phyloP scores from a whole-genome alignment of 495 filamentous ascomycete species.

The Parathielavia hyrcaniae region DNA sequence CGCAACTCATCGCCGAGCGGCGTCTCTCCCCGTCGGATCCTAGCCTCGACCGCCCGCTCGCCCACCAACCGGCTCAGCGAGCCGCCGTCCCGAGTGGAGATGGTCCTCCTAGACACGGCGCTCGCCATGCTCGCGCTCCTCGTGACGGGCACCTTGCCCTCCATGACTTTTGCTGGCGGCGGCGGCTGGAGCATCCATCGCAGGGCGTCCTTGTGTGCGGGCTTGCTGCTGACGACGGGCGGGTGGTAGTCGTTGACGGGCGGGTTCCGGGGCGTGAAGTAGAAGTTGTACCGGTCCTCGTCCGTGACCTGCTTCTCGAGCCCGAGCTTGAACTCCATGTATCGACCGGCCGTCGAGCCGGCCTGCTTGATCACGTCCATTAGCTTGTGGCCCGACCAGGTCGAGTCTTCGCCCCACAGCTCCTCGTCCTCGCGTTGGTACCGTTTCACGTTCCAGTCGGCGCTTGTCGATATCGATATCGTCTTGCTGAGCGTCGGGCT shows the following conservation, averaged over 20 bases:
- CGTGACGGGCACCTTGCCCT: constrained; percentile 60
- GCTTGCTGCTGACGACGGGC: constrained; percentile 71
- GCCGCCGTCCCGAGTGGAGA: constrained; percentile 20
- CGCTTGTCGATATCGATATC: constrained; percentile 32
- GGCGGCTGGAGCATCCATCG: constrained; percentile 89
- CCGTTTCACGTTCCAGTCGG: constrained; percentile 64
- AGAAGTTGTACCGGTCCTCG: constrained; percentile 45
- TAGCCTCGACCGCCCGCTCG: constrained; percentile 38
- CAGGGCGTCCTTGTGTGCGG: constrained; percentile 59
- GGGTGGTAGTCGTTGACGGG: constrained; percentile 83
- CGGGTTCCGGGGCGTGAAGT: constrained; percentile 63
- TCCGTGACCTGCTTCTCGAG: constrained; percentile 39
- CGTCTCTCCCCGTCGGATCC: constrained; percentile 32
- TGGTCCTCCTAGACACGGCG: constrained; percentile 27
- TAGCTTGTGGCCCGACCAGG: constrained; percentile 39
- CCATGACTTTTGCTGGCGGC: constrained; percentile 78
- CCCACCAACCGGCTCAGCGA: constrained; percentile 31
- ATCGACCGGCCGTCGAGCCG: constrained; percentile 43
- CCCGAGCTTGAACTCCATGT: constrained; percentile 41
- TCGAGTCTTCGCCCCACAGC: constrained; percentile 58
- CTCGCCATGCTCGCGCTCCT: constrained; percentile 43
- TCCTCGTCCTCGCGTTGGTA: constrained; percentile 83
- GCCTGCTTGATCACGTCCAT: constrained; percentile 50
- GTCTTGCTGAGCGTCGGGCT: constrained; percentile 31
- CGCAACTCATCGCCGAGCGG: constrained; percentile 27